These are phyloP conservation scores for Tolypocladium pustulatum DNA, from an alignment of 2,329 filamentous ascomycete species.

Conservation along the genomic window DNA sequence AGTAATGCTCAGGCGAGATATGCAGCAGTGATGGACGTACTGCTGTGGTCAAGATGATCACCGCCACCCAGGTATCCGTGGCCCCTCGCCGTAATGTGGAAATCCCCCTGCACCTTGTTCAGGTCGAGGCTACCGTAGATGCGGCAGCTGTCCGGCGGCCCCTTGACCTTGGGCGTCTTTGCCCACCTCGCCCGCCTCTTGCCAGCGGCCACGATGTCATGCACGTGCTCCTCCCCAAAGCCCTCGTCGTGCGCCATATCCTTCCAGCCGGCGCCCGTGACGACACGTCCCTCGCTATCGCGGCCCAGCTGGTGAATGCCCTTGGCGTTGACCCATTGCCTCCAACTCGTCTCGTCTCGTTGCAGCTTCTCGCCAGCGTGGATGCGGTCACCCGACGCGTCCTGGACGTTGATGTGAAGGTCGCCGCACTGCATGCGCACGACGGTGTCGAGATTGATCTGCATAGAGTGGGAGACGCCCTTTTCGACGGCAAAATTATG, in stretches of 20 bases:
- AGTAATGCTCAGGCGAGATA: not conserved
- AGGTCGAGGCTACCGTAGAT: conserved; percentile 83
- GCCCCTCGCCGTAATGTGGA: conserved; percentile 90
- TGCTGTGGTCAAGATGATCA: conserved; percentile 65
- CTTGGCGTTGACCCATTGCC: conserved; percentile 65
- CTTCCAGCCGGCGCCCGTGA: conserved; percentile 49
- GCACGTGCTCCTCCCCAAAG: conserved; percentile 72
- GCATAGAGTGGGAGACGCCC: conserved; percentile 73
- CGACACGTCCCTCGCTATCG: conserved; percentile 42
- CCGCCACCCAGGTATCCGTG: conserved; percentile 86
- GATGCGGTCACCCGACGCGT: conserved; percentile 86
- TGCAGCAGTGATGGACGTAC: conserved; percentile 37
- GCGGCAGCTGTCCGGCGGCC: conserved; percentile 63
- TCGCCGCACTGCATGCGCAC: conserved; percentile 79
- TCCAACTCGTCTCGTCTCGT: conserved; percentile 71
- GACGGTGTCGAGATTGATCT: conserved; percentile 94
- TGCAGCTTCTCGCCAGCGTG: conserved; percentile 65
- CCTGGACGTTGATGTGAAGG: conserved; percentile 94
- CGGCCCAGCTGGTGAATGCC: conserved; percentile 51
- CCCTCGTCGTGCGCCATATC: conserved; percentile 44
- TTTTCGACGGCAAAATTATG: conserved; percentile 94
- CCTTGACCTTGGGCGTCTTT: conserved; percentile 62
- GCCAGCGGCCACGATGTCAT: conserved; percentile 73
- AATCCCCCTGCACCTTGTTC: conserved; percentile 96
- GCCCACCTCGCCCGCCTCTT: conserved; percentile 54